Conservation (phyloP, 768 basidiomycete genomes). For the Crucibulum laeve region DNA sequence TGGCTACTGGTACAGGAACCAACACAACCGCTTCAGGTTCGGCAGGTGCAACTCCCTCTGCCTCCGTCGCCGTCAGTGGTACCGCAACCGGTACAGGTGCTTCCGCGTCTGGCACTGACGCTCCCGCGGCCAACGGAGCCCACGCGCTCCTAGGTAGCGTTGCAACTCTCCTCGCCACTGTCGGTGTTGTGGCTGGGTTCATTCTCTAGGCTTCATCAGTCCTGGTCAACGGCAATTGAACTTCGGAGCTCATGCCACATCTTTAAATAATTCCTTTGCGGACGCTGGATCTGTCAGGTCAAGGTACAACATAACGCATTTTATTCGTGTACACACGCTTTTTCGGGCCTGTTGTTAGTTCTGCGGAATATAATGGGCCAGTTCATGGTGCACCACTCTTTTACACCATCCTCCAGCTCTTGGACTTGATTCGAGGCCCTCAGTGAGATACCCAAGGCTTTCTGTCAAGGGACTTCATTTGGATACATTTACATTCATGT, state of each 20-base stretch:
- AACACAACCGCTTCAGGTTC: not conserved
- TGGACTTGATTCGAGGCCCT: too few relatives aligned
- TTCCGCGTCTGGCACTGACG: conserved; percentile 5
- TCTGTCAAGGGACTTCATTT: too few relatives aligned
- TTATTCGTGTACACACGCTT: not conserved
- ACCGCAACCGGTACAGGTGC: conserved; percentile 7
- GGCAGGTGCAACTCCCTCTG: conserved; percentile 21
- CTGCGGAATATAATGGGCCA: not conserved
- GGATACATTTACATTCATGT: too few relatives aligned
- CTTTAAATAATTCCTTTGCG: too few relatives aligned
- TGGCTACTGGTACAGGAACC: not conserved
- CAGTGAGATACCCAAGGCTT: too few relatives aligned
- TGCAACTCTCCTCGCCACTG: conserved; percentile 11
- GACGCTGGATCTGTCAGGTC: too few relatives aligned
- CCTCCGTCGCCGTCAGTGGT: conserved; percentile 12
- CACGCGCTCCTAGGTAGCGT: conserved; percentile 8
- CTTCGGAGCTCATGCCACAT: too few relatives aligned
- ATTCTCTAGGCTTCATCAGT: conserved; percentile 10
- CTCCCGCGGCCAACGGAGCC: conserved; percentile 7
- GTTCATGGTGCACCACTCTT: not conserved
- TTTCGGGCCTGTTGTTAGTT: not conserved
- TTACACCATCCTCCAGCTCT: not conserved
- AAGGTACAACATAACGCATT: not conserved
- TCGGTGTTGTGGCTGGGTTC: conserved; percentile 15
- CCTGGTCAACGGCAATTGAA: too few relatives aligned